phyloP scores from a whole-genome alignment of 352 stramenopile genomes.

The Pythium vanterpoolii region DNA sequence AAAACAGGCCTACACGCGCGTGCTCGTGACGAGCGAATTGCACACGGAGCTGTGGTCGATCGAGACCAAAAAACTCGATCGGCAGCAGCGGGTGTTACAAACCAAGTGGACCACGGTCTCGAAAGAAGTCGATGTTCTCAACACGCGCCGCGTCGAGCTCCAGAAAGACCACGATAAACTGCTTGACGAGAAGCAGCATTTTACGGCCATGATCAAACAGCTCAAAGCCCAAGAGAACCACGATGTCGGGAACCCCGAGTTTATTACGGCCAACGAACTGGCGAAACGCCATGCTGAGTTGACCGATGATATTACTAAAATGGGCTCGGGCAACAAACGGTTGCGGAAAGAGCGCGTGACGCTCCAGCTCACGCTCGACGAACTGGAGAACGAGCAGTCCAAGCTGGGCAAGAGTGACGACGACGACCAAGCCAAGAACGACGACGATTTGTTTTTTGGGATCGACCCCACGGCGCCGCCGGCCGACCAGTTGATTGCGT shows the following conservation, averaged over 20 bases:
- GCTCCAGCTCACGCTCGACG: slow-evolving; percentile 63
- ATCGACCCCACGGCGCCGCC: slow-evolving; percentile 61
- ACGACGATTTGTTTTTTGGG: slow-evolving; percentile 72
- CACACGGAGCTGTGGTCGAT: slow-evolving; percentile 85
- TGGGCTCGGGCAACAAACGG: slow-evolving; percentile 81
- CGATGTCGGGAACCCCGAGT: slow-evolving; percentile 75
- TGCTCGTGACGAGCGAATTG: slow-evolving; percentile 78
- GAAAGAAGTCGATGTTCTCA: slow-evolving; percentile 65
- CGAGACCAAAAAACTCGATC: slow-evolving; percentile 79
- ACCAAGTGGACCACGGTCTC: slow-evolving; percentile 76
- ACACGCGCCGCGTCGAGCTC: slow-evolving; percentile 49
- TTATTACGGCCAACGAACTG: slow-evolving; percentile 74
- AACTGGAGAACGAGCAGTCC: slow-evolving; percentile 61
- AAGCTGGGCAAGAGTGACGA: slow-evolving; percentile 66
- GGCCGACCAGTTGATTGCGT: slow-evolving; percentile 47
- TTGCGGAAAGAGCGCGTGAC: slow-evolving; percentile 74
- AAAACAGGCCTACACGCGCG: slow-evolving; percentile 76
- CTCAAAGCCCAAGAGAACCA: slow-evolving; percentile 71
- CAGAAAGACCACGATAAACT: slow-evolving; percentile 75
- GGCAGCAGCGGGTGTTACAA: slow-evolving; percentile 44
- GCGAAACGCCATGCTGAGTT: slow-evolving; percentile 69
- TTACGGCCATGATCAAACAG: slow-evolving; percentile 76
- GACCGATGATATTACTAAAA: slow-evolving; percentile 81
- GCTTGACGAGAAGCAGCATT: slow-evolving; percentile 69
- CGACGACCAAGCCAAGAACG: slow-evolving; percentile 43